Evolutionary conservation across 2,329 filamentous ascomycete genomes (phyloP), one percentile per base, ranked within the genome.

Genomic region (Dactylonectria estremocensis): DNA sequence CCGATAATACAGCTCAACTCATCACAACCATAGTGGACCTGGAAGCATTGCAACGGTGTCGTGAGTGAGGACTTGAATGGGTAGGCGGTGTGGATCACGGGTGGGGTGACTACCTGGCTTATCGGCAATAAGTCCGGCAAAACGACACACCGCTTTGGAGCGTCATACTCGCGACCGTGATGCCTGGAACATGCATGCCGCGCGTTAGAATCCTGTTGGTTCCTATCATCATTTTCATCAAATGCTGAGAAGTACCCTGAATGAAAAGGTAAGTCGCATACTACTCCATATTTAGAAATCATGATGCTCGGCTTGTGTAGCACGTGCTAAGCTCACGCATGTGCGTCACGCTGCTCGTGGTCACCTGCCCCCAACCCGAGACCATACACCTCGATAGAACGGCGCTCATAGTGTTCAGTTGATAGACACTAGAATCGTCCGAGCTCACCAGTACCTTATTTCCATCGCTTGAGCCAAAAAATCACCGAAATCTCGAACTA

Each of bases 121-220:
- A 64, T 75, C 64, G 58, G 40, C 16, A 46, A 72, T 75, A 72
- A 70, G 54, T 68, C 74, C 63, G 74, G 74, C 74, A 76, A 67
- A 75, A 76, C 16, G 16, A 7, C 40, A 67, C 69, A 77, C 74
- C 74, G 74, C 74, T 67, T 66, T 76, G 45, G 62, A 69, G 70
- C 74, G 74, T 77, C 74, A 76, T 77, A 73, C 72, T 66, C 52
- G 48, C 48, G 53, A 37, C 61, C 61, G 67, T 74, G 74, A 72
- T 76, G 73, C 73, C 73, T 76, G 60, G 69, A 70, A 52, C 28
- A 45, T 66, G 54, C 52, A 46, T 62, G 33, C 20, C 28, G 43
- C 60, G 54, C 57, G 58, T 18, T 54, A 18, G 7, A 48, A 37
- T 14, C 20, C 37, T 56, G n/a, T 37, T 9, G 18, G 31, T 16